phyloP scores from a whole-genome alignment of 1,139 yeast species.

The Sugiyamaella xylanicola region DNA sequence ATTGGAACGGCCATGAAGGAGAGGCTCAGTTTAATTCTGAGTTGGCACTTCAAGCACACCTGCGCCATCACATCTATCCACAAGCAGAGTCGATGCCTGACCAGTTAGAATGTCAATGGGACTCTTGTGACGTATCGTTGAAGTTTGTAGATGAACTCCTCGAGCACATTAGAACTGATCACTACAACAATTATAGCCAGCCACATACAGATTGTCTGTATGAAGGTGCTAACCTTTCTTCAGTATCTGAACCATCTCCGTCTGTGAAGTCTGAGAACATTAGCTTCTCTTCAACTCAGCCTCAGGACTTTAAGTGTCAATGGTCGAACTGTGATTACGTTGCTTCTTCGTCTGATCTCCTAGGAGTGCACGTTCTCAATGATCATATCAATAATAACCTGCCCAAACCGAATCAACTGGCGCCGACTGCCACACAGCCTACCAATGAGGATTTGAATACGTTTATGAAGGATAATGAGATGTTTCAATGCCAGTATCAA shows the following conservation, averaged over 20 bases:
- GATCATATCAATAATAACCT: constrained; percentile 49
- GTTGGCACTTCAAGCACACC: constrained; percentile 39
- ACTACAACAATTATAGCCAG: constrained; percentile 34
- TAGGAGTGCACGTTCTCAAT: constrained; percentile 53
- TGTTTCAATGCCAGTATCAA: constrained; percentile 24
- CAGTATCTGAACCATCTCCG: too few species aligned
- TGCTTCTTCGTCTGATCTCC: constrained; percentile 26
- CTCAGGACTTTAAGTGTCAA: constrained; percentile 35
- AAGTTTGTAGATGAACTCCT: constrained; percentile 40
- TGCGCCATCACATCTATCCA: constrained; percentile 27
- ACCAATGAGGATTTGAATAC: neutral
- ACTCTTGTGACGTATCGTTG: constrained; percentile 42
- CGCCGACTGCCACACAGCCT: neutral
- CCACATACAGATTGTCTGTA: constrained; percentile 34
- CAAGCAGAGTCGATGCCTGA: constrained; percentile 11
- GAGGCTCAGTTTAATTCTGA: constrained; percentile 36
- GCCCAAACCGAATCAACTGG: neutral
- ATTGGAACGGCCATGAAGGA: constrained; percentile 42
- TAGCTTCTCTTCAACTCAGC: constrained; percentile 1
- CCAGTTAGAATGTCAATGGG: constrained; percentile 44
- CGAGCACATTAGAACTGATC: constrained; percentile 42
- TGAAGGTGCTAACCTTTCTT: too few species aligned
- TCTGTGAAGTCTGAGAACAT: too few species aligned
- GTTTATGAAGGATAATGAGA: constrained; percentile 4
- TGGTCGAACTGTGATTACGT: constrained; percentile 40